Evolutionary conservation across 2,329 filamentous ascomycete genomes (phyloP), one percentile per base, ranked within the genome.

Genomic region (Sarocladiaceae sp.): DNA sequence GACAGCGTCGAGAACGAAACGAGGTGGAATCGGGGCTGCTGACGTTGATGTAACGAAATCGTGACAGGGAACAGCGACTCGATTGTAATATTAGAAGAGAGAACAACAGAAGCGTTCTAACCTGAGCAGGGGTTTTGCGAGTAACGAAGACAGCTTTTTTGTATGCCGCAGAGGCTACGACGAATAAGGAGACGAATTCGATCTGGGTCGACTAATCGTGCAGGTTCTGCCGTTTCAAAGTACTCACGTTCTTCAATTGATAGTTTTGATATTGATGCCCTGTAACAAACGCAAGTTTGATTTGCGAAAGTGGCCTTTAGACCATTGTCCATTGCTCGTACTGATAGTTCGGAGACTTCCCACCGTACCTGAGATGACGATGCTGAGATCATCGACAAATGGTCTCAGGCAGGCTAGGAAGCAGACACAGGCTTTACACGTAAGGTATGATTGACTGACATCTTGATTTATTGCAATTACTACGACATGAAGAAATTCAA

Each of bases 121-220:
- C 29, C n/a, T 26, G 31, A 34, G 31, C 42, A 44, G 42, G 42
- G 23, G 23, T 41, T 15, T 39, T 23, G 15, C 24, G 37, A 18
- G 11, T 19, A 10, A n/a, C 12, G 19, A 3, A 18, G n/a, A 16
- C 7, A 4, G 20, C 34, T 10, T 24, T 6, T 3, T 15, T 39
- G 19, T 15, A 6, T 6, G 34, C 3, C 13, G 9, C 9, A n/a
- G 34, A 24, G 6, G 19, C n/a, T 9, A 13, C 12, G 23, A 26
- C 5, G 4, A 15, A 13, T n/a, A 41, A 15, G 37, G 24, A 18
- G 37, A 4, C n/a, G 19, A 29, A 24, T n/a, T 27, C 29, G 9
- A 41, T 21, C 12, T 41, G 29, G 37, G 12, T 29, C n/a, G 37
- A 41, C 37, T 41, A 41, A 41, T 41, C 10, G 21, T 29, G 37